These are phyloP conservation scores for Verbascum thapsus DNA, from an alignment of 257 asterid genomes.

Conservation along the genomic window DNA sequence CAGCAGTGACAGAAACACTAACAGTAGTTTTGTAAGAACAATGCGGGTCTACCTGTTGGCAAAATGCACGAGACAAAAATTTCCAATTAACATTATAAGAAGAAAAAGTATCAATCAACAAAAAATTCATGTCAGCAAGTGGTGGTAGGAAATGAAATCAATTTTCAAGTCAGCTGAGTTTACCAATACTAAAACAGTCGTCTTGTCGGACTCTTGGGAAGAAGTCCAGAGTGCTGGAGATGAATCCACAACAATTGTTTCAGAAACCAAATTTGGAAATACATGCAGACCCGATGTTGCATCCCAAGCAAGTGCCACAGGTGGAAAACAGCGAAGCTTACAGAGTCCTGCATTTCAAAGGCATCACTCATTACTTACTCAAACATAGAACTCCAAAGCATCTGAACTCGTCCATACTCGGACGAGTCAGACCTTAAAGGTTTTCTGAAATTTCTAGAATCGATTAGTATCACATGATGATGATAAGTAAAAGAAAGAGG, in stretches of 20 bases:
- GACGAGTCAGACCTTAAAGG: conserved; percentile 1
- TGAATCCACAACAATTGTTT: conserved; percentile 88
- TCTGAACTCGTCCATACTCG: too few relatives aligned
- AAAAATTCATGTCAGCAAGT: conserved; percentile 24
- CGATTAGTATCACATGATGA: conserved; percentile 11
- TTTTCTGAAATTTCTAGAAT: conserved; percentile 5
- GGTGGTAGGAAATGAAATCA: conserved; percentile 9
- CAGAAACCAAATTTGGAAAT: conserved; percentile 81
- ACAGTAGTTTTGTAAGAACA: conserved; percentile 81
- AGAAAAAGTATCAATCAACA: conserved; percentile 17
- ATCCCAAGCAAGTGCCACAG: conserved; percentile 98
- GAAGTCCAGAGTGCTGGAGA: conserved; percentile 88
- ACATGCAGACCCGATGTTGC: conserved; percentile 86
- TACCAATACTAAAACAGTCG: conserved; percentile 79
- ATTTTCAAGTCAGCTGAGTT: conserved; percentile 24
- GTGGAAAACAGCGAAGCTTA: conserved; percentile 93
- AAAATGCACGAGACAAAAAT: conserved; percentile 28
- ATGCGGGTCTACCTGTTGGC: conserved; percentile 94
- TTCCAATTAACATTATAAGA: conserved; percentile 4
- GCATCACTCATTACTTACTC: conserved; percentile 27
- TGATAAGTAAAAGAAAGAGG: neutral
- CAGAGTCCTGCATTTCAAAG: conserved; percentile 69
- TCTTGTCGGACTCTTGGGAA: conserved; percentile 66
- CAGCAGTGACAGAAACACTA: conserved; percentile 59
- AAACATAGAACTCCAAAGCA: conserved; percentile 25